Percentiles rank a stretch among this genome's conserved stretches.
Conservation (phyloP, 441 rosid species). For the Eugenia klotzschiana region DNA sequence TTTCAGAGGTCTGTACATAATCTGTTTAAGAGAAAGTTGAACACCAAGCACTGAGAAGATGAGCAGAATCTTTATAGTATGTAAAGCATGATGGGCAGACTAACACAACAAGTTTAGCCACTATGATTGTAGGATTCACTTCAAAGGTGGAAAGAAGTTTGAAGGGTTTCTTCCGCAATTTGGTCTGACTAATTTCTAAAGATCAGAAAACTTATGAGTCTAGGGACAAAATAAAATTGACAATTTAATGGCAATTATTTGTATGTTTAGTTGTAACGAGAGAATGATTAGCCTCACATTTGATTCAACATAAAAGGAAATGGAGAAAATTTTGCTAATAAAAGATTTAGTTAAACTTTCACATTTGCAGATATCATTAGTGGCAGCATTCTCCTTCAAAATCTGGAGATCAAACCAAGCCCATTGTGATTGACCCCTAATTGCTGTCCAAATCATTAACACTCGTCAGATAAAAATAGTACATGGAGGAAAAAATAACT, state of each 20-base stretch:
- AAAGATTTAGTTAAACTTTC: not conserved
- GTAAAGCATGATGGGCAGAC: not conserved
- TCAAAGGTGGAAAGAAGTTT: not conserved
- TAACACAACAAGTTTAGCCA: not conserved
- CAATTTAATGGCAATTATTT: not conserved
- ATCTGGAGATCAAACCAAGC: not conserved
- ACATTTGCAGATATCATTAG: not conserved
- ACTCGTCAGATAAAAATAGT: not conserved
- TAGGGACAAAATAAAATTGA: not conserved
- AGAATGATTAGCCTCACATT: not conserved
- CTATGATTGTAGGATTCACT: not conserved
- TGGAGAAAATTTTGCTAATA: not conserved
- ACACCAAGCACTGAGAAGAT: not conserved
- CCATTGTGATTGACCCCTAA: not conserved
- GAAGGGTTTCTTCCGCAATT: not conserved
- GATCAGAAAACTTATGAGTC: not conserved
- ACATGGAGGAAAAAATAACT: not conserved
- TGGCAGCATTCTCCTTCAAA: not conserved
- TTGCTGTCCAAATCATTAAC: not conserved
- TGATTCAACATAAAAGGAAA: not conserved
- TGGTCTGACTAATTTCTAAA: not conserved
- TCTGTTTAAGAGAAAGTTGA: not conserved
- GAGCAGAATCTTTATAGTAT: not conserved
- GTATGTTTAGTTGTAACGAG: not conserved
- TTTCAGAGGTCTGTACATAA: slow-evolving; percentile 63